Evolutionary conservation across 1,284 basidiomycete genomes (phyloP), one percentile per base, ranked within the genome.

Genomic region (Ganoderma sp.): DNA sequence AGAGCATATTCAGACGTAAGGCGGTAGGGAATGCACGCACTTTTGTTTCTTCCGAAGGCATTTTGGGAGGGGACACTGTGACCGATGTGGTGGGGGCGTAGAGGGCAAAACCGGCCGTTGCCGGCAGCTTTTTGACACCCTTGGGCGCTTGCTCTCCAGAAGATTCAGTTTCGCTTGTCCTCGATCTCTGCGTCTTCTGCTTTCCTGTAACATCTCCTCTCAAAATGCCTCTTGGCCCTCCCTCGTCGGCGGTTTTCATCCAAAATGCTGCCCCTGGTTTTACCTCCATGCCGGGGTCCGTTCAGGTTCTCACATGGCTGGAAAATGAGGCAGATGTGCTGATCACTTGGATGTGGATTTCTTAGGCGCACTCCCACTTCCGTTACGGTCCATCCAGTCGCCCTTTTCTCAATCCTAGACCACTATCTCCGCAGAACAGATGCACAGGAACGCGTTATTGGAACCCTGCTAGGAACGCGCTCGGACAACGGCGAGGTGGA

Each of bases 341-440:
- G 28, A 68, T 42, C 52, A 60, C 67, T 56, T 69, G 63, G 41
- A 43, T 61, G 66, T 68, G 67, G 65, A 69, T 59, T 41, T 28
- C 43, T 56, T 76, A 90, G 88, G 71, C 91, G 91, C 71, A 82
- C 90, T 69, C 90, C 93, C 43, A 88, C 90, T 42, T 88, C 85
- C 66, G 89, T 97, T 67, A 93, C 90, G 56, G 87, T 97, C 69
- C 95, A 96, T 79, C 96, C 96, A n/a, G 92, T 94, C 63, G 95
- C 95, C 9, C 88, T 99, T 67, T 96, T 98, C 79, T 92, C 95
- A 67, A 96, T 99, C 83, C 90, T 99, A 72, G 97, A 99, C 82
- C 97, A 99, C 84, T 98, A 96, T 82, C 90, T 99, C 63, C 93
- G 98, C 48, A 89, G 96, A 71, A 91, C 88, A 63, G 88, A 91